Evolutionary conservation across 345 rosid genomes (phyloP).

Genomic region (Mercurialis annua): DNA sequence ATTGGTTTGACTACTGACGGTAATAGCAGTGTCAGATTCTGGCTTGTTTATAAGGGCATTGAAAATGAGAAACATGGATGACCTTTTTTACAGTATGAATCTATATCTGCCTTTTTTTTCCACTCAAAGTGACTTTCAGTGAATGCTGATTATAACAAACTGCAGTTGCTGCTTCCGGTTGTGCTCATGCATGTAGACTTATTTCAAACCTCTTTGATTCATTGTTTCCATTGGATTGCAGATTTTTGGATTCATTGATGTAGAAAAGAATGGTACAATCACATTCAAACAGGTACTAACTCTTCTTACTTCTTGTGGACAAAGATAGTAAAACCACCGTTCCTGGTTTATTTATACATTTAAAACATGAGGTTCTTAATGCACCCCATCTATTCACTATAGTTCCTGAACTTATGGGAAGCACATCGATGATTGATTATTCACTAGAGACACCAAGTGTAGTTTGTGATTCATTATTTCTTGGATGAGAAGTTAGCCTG

Average conservation of each 20-base stretch:
- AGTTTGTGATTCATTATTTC: not conserved
- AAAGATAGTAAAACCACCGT: not conserved
- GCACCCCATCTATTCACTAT: not conserved
- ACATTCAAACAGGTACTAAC: constrained; percentile 78
- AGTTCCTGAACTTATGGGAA: not conserved
- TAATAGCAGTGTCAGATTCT: not conserved
- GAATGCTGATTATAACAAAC: not conserved
- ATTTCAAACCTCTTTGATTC: not conserved
- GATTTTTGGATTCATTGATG: constrained; percentile 82
- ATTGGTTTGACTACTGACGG: not conserved
- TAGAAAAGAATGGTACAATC: constrained; percentile 68
- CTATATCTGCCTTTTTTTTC: not conserved
- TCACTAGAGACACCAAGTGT: not conserved
- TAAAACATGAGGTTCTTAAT: not conserved
- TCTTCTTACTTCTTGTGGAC: constrained; percentile 8
- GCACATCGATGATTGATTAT: not conserved
- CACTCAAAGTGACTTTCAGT: not conserved
- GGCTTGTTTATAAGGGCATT: not conserved
- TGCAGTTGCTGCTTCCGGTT: not conserved
- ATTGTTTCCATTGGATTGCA: constrained; percentile 26
- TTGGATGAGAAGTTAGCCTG: not conserved
- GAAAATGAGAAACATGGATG: not conserved
- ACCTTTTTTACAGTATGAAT: not conserved
- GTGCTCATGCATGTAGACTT: not conserved
- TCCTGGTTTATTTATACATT: not conserved